Evolutionary conservation across 139 green algal genomes (phyloP).

Genomic region (Pleodorina starrii): DNA sequence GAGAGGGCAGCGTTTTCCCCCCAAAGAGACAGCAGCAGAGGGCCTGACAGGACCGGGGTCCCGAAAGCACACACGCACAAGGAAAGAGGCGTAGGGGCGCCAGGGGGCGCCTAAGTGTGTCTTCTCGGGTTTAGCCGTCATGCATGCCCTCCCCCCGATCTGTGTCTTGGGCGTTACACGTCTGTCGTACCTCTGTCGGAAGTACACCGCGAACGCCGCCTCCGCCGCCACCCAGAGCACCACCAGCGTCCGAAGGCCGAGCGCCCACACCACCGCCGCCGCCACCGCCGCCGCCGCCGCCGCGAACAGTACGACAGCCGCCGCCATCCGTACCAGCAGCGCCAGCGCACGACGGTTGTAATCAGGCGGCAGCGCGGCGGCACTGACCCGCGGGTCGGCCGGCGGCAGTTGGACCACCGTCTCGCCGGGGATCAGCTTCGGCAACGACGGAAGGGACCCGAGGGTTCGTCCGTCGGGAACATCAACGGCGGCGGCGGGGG

Average conservation of each 20-base stretch:
- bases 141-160: too few relatives aligned
- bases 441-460: not conserved
- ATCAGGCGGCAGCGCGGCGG: not conserved
- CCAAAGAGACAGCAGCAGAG: too few relatives aligned
- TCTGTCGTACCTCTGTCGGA: not conserved
- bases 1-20: too few relatives aligned
- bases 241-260: not conserved
- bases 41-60: too few relatives aligned
- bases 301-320: not conserved
- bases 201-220: not conserved
- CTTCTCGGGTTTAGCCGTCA: too few relatives aligned
- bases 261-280: not conserved
- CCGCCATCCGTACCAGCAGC: slow-evolving; percentile 1
- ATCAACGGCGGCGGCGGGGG: too few relatives aligned
- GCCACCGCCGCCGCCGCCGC: not conserved
- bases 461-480: too few relatives aligned
- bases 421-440: not conserved
- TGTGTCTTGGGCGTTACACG: too few relatives aligned
- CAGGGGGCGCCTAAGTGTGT: too few relatives aligned
- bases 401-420: slow-evolving; percentile 15
- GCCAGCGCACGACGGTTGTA: not conserved
- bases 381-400: slow-evolving; percentile 23
- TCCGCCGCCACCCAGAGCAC: not conserved
- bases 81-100: too few relatives aligned
- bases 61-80: too few relatives aligned